Percentiles rank a stretch among this genome's conserved stretches.
Conservation (phyloP, 352 stramenopile genomes). For the Phytopythium cucurbitacearum region DNA sequence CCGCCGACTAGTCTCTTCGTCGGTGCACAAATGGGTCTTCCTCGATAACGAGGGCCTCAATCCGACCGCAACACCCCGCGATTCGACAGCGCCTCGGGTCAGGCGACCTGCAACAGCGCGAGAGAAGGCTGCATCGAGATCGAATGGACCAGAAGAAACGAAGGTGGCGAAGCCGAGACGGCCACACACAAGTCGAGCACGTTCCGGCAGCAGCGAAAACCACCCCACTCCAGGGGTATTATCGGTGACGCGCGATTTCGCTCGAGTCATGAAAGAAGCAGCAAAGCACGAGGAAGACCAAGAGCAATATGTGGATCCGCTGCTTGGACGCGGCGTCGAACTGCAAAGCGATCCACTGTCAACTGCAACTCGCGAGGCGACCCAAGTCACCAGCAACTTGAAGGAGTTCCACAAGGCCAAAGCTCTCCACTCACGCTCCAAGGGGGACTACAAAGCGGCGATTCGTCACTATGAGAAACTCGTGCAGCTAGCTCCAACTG, state of each 20-base stretch:
- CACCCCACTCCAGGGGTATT: background rate
- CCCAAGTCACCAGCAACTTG: constrained; percentile 31
- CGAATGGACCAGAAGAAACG: background rate
- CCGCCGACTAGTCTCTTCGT: background rate
- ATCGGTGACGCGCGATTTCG: background rate
- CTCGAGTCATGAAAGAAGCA: constrained; percentile 36
- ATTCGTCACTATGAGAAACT: constrained; percentile 38
- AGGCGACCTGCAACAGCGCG: constrained; percentile 7
- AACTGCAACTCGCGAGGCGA: constrained; percentile 14
- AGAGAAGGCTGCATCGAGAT: background rate
- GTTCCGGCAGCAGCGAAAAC: constrained; percentile 1
- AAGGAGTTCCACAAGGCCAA: constrained; percentile 30
- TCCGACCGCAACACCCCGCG: too few relatives aligned
- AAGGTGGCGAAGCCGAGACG: background rate
- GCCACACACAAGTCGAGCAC: background rate
- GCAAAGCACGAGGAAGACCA: constrained; percentile 32
- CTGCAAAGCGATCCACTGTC: constrained; percentile 16
- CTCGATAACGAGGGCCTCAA: background rate
- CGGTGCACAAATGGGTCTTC: constrained; percentile 4
- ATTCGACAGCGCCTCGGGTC: background rate
- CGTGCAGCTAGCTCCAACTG: constrained; percentile 9
- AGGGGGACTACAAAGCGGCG: constrained; percentile 35
- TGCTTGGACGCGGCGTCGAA: constrained; percentile 49
- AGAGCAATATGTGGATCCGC: constrained; percentile 36
- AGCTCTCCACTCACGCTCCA: constrained; percentile 41